Conservation (phyloP, 352 stramenopile species). For the Globisporangium cystogenes region DNA sequence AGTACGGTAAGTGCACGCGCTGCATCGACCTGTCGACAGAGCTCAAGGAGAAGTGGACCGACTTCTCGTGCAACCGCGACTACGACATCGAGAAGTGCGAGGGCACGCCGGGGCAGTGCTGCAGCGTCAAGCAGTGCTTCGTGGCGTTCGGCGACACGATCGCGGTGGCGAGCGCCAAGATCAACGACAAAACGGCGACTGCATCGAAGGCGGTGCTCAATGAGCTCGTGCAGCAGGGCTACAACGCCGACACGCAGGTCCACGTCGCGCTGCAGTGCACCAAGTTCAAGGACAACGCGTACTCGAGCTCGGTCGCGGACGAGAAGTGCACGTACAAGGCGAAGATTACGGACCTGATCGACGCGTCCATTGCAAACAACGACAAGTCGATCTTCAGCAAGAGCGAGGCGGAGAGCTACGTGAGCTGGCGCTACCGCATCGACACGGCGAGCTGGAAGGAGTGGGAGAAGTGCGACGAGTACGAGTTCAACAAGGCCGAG, state of each 20-base stretch:
- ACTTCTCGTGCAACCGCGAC: constrained; percentile 52
- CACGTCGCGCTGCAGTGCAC: constrained; percentile 50
- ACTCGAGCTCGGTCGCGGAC: constrained; percentile 9
- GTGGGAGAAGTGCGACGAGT: neutral
- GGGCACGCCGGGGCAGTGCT: constrained; percentile 22
- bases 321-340: constrained; percentile 23
- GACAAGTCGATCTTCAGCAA: constrained; percentile 6
- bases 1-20: constrained; percentile 27
- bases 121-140: constrained; percentile 47
- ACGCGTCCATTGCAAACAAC: constrained; percentile 18
- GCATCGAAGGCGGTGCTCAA: constrained; percentile 32
- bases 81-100: constrained; percentile 42
- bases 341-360: constrained; percentile 28
- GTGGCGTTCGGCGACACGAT: constrained; percentile 40
- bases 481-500: constrained; percentile 1
- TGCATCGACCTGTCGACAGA: constrained; percentile 39
- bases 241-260: constrained; percentile 54
- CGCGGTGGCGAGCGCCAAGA: constrained; percentile 21
- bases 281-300: constrained; percentile 3
- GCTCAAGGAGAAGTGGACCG: constrained; percentile 47
- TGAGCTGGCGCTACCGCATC: constrained; percentile 61
- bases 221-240: constrained; percentile 27
- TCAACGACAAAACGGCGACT: constrained; percentile 16
- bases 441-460: neutral
- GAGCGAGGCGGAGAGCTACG: constrained; percentile 22